A percentile compares a stretch with the other conserved stretches of the same genome.
phyloP scores from a whole-genome alignment of 345 rosid genomes.

The Pistacia integerrima region DNA sequence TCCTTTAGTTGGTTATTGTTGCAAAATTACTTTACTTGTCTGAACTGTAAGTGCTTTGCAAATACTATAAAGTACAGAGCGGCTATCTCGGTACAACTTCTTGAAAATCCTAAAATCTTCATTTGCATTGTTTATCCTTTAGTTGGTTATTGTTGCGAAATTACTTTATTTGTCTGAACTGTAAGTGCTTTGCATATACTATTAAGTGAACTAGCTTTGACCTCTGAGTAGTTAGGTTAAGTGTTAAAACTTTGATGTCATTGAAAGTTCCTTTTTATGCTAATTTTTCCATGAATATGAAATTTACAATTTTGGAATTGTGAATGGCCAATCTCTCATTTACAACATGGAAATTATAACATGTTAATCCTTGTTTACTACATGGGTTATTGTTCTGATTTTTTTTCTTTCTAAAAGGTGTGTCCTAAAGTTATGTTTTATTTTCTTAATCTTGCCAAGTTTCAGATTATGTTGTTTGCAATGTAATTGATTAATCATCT shows the following conservation, averaged over 20 bases:
- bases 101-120: background rate
- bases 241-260: too few relatives aligned
- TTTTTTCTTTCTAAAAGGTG: background rate
- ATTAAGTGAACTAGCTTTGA: background rate
- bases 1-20: background rate
- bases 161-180: background rate
- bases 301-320: background rate
- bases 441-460: background rate
- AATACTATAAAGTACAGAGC: constrained; percentile 35
- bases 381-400: background rate
- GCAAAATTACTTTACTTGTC: background rate
- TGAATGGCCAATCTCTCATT: background rate
- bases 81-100: constrained; percentile 65
- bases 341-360: background rate
- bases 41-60: too few relatives aligned
- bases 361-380: background rate
- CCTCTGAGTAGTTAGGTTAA: background rate
- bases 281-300: background rate
- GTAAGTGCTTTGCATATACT: background rate
- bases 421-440: background rate
- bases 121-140: background rate
- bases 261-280: too few relatives aligned
- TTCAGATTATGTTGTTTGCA: background rate
- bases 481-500: constrained; percentile 1
- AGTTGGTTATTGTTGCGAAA: background rate